Evolutionary conservation across 805 yeast species (phyloP).

Genomic region (Brettanomyces sp.): DNA sequence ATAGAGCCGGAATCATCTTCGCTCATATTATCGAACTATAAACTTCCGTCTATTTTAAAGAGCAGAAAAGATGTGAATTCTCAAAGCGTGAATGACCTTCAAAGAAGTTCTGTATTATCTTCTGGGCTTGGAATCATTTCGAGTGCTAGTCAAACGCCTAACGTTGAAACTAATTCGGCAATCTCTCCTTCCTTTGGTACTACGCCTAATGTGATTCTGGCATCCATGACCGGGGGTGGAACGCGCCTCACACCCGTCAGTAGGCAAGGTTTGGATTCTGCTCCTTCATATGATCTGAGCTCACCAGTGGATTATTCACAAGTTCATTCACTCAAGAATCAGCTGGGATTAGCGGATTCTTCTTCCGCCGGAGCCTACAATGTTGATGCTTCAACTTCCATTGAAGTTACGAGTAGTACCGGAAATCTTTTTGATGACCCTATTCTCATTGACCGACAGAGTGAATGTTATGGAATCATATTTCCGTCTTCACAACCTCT

Average conservation of each 20-base stretch:
- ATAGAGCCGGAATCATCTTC: conserved; percentile 52
- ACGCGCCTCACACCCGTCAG: neutral
- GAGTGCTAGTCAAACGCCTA: neutral
- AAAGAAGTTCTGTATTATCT: neutral
- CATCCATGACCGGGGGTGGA: neutral
- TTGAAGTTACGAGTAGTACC: neutral
- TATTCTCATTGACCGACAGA: conserved; percentile 37
- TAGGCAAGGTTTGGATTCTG: neutral
- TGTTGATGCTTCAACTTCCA: neutral
- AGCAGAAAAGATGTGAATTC: neutral
- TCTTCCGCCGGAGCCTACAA: neutral
- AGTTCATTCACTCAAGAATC: conserved; percentile 1
- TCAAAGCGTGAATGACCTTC: neutral
- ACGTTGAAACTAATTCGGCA: neutral
- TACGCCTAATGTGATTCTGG: neutral
- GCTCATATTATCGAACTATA: conserved; percentile 19
- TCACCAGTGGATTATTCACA: conserved; percentile 17
- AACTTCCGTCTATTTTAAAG: conserved; percentile 10
- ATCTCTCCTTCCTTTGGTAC: neutral
- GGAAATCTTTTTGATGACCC: conserved; percentile 8
- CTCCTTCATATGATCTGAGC: conserved; percentile 15
- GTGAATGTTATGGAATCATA: conserved; percentile 47
- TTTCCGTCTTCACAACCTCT: conserved; percentile 56
- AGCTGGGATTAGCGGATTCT: neutral
- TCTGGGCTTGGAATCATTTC: neutral